Evolutionary conservation across 345 rosid species (phyloP), one percentile per base, ranked within the genome.

Genomic region (Sisymbrium irio): DNA sequence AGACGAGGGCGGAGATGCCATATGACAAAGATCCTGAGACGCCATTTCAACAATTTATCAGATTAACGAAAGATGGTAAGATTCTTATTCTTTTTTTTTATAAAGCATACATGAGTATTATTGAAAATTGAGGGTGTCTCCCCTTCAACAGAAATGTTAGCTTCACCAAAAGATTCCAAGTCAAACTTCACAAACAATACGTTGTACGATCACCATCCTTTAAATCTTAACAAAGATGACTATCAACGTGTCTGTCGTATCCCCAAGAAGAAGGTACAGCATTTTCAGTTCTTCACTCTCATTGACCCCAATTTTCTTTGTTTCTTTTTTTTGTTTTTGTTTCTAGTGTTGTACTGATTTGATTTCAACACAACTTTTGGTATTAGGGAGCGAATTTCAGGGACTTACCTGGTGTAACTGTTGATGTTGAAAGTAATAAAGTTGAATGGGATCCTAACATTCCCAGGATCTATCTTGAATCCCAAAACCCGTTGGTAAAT

Each of bases 361-460:
- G 19, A 49, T 53, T 28, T 6, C 30, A 40, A 39, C 32, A 32
- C 32, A 10, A n/a, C n/a, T 32, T 44, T 59, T 17, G 15, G 72
- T 61, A 69, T 13, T 12, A 88, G 96, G 87, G 88, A 36, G 93
- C 85, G 4, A 82, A 78, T 67, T 90, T 88, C 47, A 81, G 96
- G 57, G 87, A 89, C 71, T 77, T 87, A 30, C 85, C 89, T 6
- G 96, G 92, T 12, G 87, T 87, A 1, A 65, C 41, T 9, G 85
- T 87, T 20, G 76, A 85, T 28, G 25, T 46, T 0, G 80, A 79
- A 12, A 87, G 85, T 6, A 80, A 87, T 6, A 80, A 65, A 57
- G 88, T 82, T 28, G 78, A 77, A 47, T 81, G 56, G 78, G 88
- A 84, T 79, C 90, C 88, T 9, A 30, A 73, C 0, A 18, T 83